Percentiles rank a stretch among this genome's conserved stretches.
phyloP scores from a whole-genome alignment of 2,329 filamentous ascomycete genomes.

The Colletotrichum coccodes region DNA sequence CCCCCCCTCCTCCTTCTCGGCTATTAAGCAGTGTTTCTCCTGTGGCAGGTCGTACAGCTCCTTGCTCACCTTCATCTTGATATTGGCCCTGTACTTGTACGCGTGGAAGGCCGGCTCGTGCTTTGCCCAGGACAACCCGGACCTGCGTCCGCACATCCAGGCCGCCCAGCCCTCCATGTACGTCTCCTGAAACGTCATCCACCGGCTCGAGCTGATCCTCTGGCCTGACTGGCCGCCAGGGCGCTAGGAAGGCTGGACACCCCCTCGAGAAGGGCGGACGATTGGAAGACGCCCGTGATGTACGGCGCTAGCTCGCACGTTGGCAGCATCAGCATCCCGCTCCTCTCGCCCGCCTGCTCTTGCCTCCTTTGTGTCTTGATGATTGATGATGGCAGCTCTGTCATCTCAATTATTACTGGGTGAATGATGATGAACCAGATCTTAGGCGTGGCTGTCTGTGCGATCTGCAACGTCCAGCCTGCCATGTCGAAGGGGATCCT shows the following conservation, averaged over 20 bases:
- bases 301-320: constrained; percentile 2
- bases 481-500: constrained; percentile 6
- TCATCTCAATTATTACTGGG: background rate
- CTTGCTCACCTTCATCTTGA: constrained; percentile 12
- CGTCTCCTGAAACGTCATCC: background rate
- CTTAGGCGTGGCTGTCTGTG: background rate
- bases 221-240: background rate
- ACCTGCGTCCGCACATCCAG: background rate
- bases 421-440: constrained; percentile 21
- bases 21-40: background rate
- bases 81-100: no score
- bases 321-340: background rate
- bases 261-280: background rate
- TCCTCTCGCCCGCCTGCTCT: background rate
- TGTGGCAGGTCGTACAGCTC: background rate
- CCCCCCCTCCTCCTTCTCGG: background rate
- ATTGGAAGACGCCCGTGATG: constrained; percentile 1
- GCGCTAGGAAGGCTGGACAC: constrained; percentile 6
- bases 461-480: constrained; percentile 7
- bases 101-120: constrained; percentile 17
- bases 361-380: background rate
- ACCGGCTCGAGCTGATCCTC: constrained; percentile 1
- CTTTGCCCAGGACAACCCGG: background rate
- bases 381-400: background rate
- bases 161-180: constrained; percentile 3